Percentiles rank a stretch among this genome's conserved stretches.
Evolutionary conservation across 208 protist genomes (phyloP).

Genomic region (Trichomonas gallinae): DNA sequence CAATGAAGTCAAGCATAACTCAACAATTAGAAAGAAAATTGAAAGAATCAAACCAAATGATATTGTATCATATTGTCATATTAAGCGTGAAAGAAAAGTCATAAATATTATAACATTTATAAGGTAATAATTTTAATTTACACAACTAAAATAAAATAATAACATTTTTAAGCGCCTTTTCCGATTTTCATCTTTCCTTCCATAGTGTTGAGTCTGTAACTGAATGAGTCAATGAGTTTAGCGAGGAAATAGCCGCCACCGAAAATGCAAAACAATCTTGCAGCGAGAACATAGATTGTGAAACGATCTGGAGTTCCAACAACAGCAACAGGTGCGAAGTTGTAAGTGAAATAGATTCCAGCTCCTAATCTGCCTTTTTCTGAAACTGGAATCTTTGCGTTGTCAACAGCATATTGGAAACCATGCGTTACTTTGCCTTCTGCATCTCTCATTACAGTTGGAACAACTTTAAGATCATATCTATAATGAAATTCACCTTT

Average conservation of each 20-base stretch:
- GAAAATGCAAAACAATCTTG: not conserved
- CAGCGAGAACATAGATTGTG: not conserved
- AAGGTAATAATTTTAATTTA: no score
- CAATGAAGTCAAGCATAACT: no score
- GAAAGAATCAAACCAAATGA: no score
- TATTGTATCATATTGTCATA: no score
- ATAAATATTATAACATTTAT: no score
- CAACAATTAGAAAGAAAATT: no score
- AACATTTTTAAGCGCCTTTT: not conserved
- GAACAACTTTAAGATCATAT: not conserved
- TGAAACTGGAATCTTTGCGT: not conserved
- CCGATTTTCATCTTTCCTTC: constrained; percentile 1
- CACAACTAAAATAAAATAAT: not conserved
- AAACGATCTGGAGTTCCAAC: not conserved
- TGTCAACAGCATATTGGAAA: not conserved
- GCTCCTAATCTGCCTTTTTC: not conserved
- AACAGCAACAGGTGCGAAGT: not conserved
- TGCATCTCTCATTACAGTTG: not conserved
- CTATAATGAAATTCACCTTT: not conserved
- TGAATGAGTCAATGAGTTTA: not conserved
- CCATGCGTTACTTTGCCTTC: not conserved
- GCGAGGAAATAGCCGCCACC: not conserved
- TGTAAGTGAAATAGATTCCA: not conserved
- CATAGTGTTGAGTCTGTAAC: not conserved
- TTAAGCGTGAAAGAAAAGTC: no score